phyloP scores from a whole-genome alignment of 208 protist genomes.

The Acanthamoeba triangularis region DNA sequence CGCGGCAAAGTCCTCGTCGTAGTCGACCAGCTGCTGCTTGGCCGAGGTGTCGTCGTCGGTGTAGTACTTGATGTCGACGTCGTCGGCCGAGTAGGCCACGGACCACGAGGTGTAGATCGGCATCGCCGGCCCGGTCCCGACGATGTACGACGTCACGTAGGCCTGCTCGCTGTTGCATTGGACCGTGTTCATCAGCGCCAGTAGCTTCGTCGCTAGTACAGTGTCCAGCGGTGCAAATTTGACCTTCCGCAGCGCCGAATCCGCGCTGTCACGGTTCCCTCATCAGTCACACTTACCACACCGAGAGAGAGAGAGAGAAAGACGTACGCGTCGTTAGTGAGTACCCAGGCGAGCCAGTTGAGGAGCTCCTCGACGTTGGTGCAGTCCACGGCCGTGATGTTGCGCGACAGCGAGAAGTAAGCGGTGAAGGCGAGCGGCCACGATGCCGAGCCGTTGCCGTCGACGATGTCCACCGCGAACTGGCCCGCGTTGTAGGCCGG shows the following conservation, averaged over 20 bases:
- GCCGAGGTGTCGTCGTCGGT: background rate
- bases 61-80: background rate
- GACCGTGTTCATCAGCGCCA: background rate
- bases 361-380: conserved; percentile 16
- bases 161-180: conserved; percentile 23
- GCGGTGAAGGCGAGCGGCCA: conserved; percentile 37
- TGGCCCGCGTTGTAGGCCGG: background rate
- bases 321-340: conserved; percentile 5
- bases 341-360: background rate
- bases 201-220: background rate
- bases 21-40: background rate
- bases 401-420: background rate
- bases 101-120: conserved; percentile 12
- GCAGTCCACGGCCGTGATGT: background rate
- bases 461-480: conserved; percentile 2
- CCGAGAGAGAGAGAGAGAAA: background rate
- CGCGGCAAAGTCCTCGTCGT: background rate
- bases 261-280: background rate
- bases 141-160: background rate
- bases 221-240: background rate
- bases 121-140: background rate
- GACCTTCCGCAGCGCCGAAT: background rate
- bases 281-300: background rate
- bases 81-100: background rate
- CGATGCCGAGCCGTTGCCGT: background rate